phyloP scores from a whole-genome alignment of 2,329 filamentous ascomycete species.

The Elsinoe ampelina region DNA sequence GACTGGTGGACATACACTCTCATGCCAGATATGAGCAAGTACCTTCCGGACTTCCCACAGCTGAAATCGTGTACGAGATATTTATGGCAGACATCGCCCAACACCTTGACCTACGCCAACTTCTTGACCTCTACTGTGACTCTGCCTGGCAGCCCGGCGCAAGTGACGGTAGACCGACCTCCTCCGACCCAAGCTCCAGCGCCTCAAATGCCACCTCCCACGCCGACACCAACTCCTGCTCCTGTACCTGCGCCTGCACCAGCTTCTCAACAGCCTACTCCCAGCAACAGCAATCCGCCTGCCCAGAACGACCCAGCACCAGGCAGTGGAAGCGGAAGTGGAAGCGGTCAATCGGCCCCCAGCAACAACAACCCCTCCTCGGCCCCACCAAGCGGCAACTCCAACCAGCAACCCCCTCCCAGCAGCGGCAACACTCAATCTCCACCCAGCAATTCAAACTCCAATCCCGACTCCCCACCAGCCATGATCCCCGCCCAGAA shows the following conservation, averaged over 20 bases:
- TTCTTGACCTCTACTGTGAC: not conserved
- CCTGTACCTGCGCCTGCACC: not conserved
- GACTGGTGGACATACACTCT: not conserved
- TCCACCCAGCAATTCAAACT: not conserved
- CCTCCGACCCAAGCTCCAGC: not conserved
- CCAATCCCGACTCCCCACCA: not conserved
- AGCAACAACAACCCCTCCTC: not conserved
- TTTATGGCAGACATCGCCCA: not conserved
- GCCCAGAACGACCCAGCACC: not conserved
- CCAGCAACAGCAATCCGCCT: not conserved
- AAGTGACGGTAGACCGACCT: not conserved
- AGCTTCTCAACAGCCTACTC: not conserved
- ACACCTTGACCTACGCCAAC: not conserved
- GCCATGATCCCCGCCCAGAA: not conserved
- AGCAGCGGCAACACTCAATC: no score
- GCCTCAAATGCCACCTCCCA: not conserved
- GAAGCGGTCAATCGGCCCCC: not conserved
- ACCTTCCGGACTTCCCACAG: not conserved
- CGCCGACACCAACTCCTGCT: not conserved
- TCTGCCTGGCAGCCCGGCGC: not conserved
- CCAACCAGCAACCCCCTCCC: no score
- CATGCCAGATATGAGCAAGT: conserved; percentile 7
- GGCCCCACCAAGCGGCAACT: no score
- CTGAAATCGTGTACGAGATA: not conserved
- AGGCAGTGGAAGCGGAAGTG: not conserved